A percentile compares a stretch with the other conserved stretches of the same genome.
phyloP scores from a whole-genome alignment of 192 early-diverging fungal species.

The Podila minutissima region DNA sequence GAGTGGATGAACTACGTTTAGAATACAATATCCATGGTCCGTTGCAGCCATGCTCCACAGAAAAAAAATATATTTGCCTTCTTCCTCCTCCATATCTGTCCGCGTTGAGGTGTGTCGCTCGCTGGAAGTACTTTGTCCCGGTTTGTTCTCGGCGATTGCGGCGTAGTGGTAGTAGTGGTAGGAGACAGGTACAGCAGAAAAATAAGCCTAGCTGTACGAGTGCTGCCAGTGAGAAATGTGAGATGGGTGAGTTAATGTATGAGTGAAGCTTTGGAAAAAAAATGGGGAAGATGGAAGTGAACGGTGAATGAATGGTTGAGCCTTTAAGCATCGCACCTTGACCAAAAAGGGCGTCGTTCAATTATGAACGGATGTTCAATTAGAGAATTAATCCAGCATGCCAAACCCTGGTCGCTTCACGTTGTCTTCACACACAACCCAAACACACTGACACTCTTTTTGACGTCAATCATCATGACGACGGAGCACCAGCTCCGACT shows the following conservation, averaged over 20 bases:
- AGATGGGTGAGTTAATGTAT: no score
- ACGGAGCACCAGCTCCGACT: conserved; percentile 16
- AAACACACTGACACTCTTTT: no score
- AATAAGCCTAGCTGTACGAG: neutral
- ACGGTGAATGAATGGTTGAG: no score
- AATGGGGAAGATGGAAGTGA: no score
- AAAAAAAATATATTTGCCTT: conserved; percentile 8
- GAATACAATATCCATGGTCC: neutral
- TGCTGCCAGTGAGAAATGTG: neutral
- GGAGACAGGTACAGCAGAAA: neutral
- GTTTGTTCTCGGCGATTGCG: neutral
- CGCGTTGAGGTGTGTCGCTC: no score
- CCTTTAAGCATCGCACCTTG: neutral
- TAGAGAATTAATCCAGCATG: neutral
- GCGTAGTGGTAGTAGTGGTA: neutral
- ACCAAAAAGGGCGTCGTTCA: neutral
- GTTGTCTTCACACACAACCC: neutral
- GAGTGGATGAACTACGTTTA: neutral
- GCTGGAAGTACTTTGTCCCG: neutral
- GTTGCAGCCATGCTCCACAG: neutral
- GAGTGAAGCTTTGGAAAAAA: no score
- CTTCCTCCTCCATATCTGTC: conserved; percentile 30
- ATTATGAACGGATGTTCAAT: neutral
- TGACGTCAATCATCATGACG: neutral
- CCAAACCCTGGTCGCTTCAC: neutral